Base-by-base conservation (phyloP, 345 rosid genomes). In the Ceriops zippeliana region DNA sequence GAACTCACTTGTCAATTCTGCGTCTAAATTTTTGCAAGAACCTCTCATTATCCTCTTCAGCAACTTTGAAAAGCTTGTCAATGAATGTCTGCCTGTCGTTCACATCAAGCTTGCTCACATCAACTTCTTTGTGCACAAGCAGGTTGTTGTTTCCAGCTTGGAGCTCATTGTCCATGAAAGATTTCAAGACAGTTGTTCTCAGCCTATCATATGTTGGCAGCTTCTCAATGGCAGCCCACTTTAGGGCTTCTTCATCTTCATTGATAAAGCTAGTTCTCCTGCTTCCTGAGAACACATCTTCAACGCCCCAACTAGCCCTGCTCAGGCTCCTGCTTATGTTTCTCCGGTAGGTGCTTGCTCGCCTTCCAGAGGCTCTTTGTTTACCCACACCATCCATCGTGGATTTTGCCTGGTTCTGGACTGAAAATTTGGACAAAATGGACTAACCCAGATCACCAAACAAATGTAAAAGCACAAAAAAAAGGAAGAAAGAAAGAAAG, bases 41-140 rank as follows among this genome's bases (percentile, higher is more conserved):
- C 26, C 20, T 19, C 21, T 7, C 96, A 53, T 91, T 93, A 74
- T 93, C 98, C 77, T 88, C 91, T 67, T 91, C 97, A 0, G 97
- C 93, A 62, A 87, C 92, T 79, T 79, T 86, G 54, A 93, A 89
- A 11, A 93, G 65, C 72, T 35, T 82, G 61, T 93, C 92, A 17
- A 93, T 88, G 79, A 93, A 91, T 63, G 75, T 79, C 69, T 91
- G 89, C 2, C 86, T 77, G 1, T 89, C 98, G 4, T 77, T 78
- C 24, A 84, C 24, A 9, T 20, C 56, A 24, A 51, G 78, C 67
- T 70, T 61, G 19, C 75, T 37, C 13, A 80, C 70, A 42, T 80
- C 65, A 30, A 73, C 70, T 47, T 51, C 22, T 27, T 7, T 22
- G 26, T 24, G 52, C 15, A 21, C 62, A 66, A 19, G 24, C 54